A percentile compares a stretch with the other conserved stretches of the same genome.
phyloP scores from a whole-genome alignment of 768 basidiomycete species.

The Leucocoprinus sp. region DNA sequence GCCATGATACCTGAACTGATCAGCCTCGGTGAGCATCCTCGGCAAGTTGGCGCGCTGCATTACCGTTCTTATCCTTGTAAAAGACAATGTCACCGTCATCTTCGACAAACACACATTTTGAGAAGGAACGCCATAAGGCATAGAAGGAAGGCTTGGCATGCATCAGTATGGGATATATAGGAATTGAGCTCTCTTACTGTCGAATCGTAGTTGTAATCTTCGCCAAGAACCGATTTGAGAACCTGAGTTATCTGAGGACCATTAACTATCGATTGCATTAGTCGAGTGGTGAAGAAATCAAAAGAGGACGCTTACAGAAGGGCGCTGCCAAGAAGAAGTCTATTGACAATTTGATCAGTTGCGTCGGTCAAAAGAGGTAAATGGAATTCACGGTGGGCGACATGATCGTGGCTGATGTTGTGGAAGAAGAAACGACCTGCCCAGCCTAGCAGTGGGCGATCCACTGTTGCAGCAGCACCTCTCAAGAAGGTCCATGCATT shows the following conservation, averaged over 20 bases:
- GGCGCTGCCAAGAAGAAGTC: slow-evolving; percentile 41
- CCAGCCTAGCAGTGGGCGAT: slow-evolving; percentile 45
- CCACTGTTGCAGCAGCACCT: slow-evolving; percentile 45
- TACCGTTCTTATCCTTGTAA: slow-evolving; percentile 42
- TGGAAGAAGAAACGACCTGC: slow-evolving; percentile 47
- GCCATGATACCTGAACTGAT: too few relatives aligned
- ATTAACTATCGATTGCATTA: slow-evolving; percentile 31
- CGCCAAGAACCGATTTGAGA: slow-evolving; percentile 36
- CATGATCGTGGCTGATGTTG: slow-evolving; percentile 37
- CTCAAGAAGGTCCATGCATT: slow-evolving; percentile 43
- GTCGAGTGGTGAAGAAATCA: not conserved
- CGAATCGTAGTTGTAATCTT: slow-evolving; percentile 49
- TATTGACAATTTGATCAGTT: slow-evolving; percentile 5
- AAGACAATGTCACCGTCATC: slow-evolving; percentile 47
- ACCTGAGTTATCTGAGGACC: slow-evolving; percentile 45
- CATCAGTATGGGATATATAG: not conserved
- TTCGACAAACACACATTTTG: slow-evolving; percentile 46
- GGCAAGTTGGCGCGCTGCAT: slow-evolving; percentile 25
- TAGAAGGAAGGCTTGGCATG: slow-evolving; percentile 30
- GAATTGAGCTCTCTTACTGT: slow-evolving; percentile 27
- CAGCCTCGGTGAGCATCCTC: slow-evolving; percentile 10
- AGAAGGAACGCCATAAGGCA: slow-evolving; percentile 49
- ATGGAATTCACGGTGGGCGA: slow-evolving; percentile 26
- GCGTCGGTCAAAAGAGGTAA: not conserved
- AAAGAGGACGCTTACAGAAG: slow-evolving; percentile 27